These are phyloP conservation scores for Moesziomyces sp. DNA, from an alignment of 1,284 basidiomycete species.

Conservation along the genomic window DNA sequence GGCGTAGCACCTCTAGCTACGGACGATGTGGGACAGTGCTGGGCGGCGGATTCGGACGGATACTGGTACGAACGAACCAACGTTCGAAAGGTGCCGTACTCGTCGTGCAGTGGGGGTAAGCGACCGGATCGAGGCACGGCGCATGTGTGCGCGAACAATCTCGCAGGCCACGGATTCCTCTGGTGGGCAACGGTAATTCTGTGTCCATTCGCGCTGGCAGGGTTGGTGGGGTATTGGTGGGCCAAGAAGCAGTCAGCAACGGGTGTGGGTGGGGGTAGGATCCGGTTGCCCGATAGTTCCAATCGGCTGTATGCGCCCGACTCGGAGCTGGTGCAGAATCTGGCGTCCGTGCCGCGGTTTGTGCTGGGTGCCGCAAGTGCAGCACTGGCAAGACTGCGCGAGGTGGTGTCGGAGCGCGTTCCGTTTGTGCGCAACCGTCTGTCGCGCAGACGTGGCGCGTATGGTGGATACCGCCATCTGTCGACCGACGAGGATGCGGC, in stretches of 20 bases:
- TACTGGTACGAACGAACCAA: slow-evolving; percentile 66
- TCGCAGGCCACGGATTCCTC: slow-evolving; percentile 52
- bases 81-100: slow-evolving; percentile 62
- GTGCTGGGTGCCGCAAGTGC: slow-evolving; percentile 43
- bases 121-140: slow-evolving; percentile 59
- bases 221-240: slow-evolving; percentile 59
- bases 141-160: slow-evolving; percentile 55
- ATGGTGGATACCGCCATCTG: slow-evolving; percentile 60
- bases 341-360: slow-evolving; percentile 44
- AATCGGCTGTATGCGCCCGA: slow-evolving; percentile 54
- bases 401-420: slow-evolving; percentile 42
- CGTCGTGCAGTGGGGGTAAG: slow-evolving; percentile 56
- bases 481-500: slow-evolving; percentile 64
- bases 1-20: slow-evolving; percentile 40
- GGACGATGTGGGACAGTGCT: slow-evolving; percentile 55
- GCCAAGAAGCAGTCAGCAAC: slow-evolving; percentile 73
- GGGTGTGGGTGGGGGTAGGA: slow-evolving; percentile 17
- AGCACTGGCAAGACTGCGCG: slow-evolving; percentile 33
- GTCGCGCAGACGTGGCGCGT: slow-evolving; percentile 35
- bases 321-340: slow-evolving; percentile 78
- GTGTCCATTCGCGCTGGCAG: slow-evolving; percentile 50
- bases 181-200: slow-evolving; percentile 62
- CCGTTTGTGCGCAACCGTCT: slow-evolving; percentile 42
- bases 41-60: slow-evolving; percentile 48
- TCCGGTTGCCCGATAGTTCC: slow-evolving; percentile 52